These are phyloP conservation scores for Spirogloea muscicola DNA, from an alignment of 139 green algal genomes.

Conservation along the genomic window DNA sequence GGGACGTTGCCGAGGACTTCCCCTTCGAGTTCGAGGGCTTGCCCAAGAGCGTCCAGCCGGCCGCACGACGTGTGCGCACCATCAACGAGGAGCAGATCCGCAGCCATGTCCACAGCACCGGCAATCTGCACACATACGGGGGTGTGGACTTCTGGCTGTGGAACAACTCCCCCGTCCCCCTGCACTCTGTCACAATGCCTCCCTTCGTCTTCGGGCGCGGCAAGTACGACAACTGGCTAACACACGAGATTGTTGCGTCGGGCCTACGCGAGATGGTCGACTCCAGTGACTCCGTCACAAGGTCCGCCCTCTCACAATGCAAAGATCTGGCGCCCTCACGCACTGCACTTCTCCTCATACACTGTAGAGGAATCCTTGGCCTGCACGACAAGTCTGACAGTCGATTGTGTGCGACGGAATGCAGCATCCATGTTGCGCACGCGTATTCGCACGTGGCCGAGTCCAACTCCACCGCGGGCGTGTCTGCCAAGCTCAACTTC, in stretches of 20 bases:
- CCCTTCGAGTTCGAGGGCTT: slow-evolving; percentile 12
- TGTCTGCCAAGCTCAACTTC: slow-evolving; percentile 12
- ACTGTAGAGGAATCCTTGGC: no score
- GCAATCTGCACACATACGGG: slow-evolving; percentile 16
- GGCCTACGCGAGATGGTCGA: slow-evolving; percentile 17
- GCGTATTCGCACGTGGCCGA: slow-evolving; percentile 8
- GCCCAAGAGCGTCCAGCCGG: no score
- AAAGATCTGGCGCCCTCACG: no score
- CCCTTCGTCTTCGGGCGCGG: slow-evolving; percentile 15
- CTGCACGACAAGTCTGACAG: no score
- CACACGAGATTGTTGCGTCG: slow-evolving; percentile 18
- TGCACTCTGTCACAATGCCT: slow-evolving; percentile 17
- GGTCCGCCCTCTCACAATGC: no score
- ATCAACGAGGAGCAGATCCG: slow-evolving; percentile 15
- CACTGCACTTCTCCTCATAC: no score
- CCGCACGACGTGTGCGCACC: no score
- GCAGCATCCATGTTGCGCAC: slow-evolving; percentile 9
- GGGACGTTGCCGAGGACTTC: slow-evolving; percentile 21
- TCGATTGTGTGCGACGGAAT: no score
- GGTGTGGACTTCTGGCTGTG: slow-evolving; percentile 36
- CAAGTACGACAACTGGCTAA: slow-evolving; percentile 40
- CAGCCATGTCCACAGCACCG: neutral
- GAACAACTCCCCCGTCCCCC: slow-evolving; percentile 28
- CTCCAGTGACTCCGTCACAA: slow-evolving; percentile 21
- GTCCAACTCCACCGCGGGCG: neutral